A percentile compares a stretch with the other conserved stretches of the same genome.
Conservation (phyloP, 257 asterid species). For the Nicotiana benthamiana region DNA sequence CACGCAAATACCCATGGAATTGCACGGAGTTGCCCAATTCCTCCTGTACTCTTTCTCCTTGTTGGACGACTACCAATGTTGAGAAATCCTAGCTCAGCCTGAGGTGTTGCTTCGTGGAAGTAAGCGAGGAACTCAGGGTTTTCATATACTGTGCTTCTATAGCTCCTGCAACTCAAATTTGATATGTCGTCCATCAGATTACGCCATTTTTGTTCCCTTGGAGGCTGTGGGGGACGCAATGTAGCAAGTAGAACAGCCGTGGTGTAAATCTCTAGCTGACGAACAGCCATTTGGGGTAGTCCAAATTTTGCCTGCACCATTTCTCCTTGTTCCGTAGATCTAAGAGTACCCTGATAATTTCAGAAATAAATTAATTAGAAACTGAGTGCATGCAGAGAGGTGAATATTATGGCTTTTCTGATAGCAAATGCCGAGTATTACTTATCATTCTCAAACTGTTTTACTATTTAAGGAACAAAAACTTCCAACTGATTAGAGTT, state of each 20-base stretch:
- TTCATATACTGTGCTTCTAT: constrained; percentile 73
- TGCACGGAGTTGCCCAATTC: constrained; percentile 78
- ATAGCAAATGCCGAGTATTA: background rate
- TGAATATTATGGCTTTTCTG: background rate
- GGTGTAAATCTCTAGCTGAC: constrained; percentile 91
- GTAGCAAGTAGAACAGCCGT: constrained; percentile 94
- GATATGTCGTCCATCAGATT: constrained; percentile 87
- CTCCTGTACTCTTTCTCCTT: constrained; percentile 58
- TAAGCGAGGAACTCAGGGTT: constrained; percentile 78
- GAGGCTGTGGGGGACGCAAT: constrained; percentile 70
- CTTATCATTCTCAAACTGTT: background rate
- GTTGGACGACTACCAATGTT: constrained; percentile 98
- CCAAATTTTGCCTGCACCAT: constrained; percentile 99
- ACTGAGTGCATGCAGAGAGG: background rate
- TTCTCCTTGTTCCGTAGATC: constrained; percentile 98
- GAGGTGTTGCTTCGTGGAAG: constrained; percentile 95
- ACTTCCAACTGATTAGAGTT: background rate
- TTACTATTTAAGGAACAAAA: background rate
- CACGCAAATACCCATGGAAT: constrained; percentile 97
- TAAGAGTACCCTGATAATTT: constrained; percentile 63
- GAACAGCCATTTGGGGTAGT: constrained; percentile 83
- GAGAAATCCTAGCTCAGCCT: constrained; percentile 87
- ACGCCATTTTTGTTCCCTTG: constrained; percentile 85
- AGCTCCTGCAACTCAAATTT: constrained; percentile 56
- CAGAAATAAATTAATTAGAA: background rate